Conservation (phyloP, 2,329 filamentous ascomycete species). For the Aspergillus sp. region DNA sequence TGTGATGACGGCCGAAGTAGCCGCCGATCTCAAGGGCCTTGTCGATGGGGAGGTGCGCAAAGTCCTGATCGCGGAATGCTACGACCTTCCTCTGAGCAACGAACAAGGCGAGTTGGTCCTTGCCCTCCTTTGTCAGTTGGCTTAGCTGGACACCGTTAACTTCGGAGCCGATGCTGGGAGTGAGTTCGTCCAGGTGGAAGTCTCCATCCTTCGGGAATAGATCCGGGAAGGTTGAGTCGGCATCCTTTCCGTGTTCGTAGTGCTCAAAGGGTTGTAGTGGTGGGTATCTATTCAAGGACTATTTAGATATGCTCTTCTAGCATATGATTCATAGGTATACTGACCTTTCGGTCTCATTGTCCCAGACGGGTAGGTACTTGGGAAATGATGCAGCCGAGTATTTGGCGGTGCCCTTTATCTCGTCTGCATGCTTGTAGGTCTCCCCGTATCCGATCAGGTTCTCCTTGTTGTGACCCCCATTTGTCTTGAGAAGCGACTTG, state of each 20-base stretch:
- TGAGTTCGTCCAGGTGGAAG: constrained; percentile 59
- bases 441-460: constrained; percentile 33
- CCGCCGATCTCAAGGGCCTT: constrained; percentile 68
- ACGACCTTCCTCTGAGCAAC: constrained; percentile 64
- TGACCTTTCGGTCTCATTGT: constrained; percentile 52
- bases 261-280: constrained; percentile 70
- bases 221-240: constrained; percentile 67
- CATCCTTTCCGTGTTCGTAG: constrained; percentile 73
- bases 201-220: constrained; percentile 53
- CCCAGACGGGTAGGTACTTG: constrained; percentile 73
- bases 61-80: constrained; percentile 74
- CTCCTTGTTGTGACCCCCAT: constrained; percentile 38
- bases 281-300: constrained; percentile 49
- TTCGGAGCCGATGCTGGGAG: constrained; percentile 72
- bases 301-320: background rate
- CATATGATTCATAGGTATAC: background rate
- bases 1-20: constrained; percentile 80
- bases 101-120: constrained; percentile 68
- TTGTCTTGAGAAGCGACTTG: constrained; percentile 26
- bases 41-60: constrained; percentile 67
- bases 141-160: constrained; percentile 70
- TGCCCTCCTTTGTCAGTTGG: constrained; percentile 65
- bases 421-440: constrained; percentile 47
- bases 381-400: constrained; percentile 63
- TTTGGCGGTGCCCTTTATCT: constrained; percentile 54